phyloP scores from a whole-genome alignment of 2,329 filamentous ascomycete genomes.

The Exophiala sp. region DNA sequence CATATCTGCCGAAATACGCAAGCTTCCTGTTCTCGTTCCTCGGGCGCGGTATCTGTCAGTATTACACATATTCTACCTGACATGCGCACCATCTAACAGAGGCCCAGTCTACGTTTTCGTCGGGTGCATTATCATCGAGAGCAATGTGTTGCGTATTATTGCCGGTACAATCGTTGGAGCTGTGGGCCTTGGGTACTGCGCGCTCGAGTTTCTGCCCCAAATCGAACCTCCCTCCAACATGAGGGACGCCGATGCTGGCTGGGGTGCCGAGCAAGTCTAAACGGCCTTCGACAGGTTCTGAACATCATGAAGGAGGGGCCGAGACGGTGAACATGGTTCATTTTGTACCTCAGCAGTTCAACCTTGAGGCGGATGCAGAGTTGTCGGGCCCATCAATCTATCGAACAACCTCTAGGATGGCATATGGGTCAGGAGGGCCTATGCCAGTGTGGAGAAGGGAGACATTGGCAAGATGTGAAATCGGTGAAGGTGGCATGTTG shows the following conservation, averaged over 20 bases:
- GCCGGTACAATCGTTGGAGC: slow-evolving; percentile 75
- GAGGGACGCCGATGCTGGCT: slow-evolving; percentile 71
- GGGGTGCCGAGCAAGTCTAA: slow-evolving; percentile 75
- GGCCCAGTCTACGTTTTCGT: slow-evolving; percentile 88
- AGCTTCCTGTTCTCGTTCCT: slow-evolving; percentile 98
- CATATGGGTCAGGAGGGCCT: too few species aligned
- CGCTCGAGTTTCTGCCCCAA: slow-evolving; percentile 71
- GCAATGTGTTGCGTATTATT: slow-evolving; percentile 64
- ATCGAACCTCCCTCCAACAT: slow-evolving; percentile 79
- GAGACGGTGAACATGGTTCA: too few species aligned
- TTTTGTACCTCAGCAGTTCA: too few species aligned
- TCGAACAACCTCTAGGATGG: too few species aligned
- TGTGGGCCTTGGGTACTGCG: slow-evolving; percentile 73
- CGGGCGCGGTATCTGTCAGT: slow-evolving; percentile 89
- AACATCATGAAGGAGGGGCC: not conserved
- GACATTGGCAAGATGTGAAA: too few species aligned
- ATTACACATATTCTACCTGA: not conserved
- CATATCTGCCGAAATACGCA: slow-evolving; percentile 87
- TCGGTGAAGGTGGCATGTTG: too few species aligned
- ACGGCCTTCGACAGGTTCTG: not conserved
- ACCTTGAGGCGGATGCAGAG: too few species aligned
- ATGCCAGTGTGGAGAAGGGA: too few species aligned
- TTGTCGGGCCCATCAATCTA: too few species aligned
- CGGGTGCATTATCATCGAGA: slow-evolving; percentile 76
- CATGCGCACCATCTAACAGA: slow-evolving; percentile 8